A percentile compares a stretch with the other conserved stretches of the same genome.
Conservation (phyloP, 495 filamentous ascomycete genomes). For the Penicillium coffeae region DNA sequence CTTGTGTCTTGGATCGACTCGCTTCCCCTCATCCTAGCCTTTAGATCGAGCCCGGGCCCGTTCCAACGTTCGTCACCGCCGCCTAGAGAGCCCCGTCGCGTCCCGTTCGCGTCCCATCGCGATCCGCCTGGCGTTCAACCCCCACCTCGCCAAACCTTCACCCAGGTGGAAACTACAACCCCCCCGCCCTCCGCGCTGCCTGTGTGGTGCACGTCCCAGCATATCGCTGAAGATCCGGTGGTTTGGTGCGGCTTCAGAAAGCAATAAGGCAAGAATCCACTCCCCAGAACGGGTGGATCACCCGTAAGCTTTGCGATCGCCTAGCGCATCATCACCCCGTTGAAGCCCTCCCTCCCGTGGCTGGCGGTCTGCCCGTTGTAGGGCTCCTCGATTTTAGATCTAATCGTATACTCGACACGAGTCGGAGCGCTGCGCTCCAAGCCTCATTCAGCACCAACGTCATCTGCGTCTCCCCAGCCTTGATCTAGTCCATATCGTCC, state of each 20-base stretch:
- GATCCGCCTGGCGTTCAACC: conserved; percentile 2
- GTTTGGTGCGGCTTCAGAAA: conserved; percentile 7
- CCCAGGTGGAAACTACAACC: too few species aligned
- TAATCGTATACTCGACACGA: conserved; percentile 5
- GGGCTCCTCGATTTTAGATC: conserved; percentile 13
- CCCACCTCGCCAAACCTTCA: not conserved
- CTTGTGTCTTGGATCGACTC: conserved; percentile 9
- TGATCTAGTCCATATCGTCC: conserved; percentile 27
- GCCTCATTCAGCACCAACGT: conserved; percentile 28
- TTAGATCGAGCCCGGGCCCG: conserved; percentile 16
- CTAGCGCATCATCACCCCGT: conserved; percentile 6
- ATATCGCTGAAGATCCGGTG: conserved; percentile 13
- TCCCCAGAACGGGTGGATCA: conserved; percentile 12
- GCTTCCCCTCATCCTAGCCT: conserved; percentile 2
- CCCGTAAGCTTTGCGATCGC: conserved; percentile 16
- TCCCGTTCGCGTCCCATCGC: conserved; percentile 13
- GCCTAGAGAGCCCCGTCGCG: conserved; percentile 13
- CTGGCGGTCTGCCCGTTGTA: conserved; percentile 1
- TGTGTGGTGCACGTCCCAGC: not conserved
- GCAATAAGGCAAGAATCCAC: conserved; percentile 13
- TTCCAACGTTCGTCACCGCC: conserved; percentile 17
- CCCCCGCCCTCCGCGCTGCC: too few species aligned
- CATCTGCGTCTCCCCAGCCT: conserved; percentile 36
- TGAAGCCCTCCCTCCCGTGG: not conserved
- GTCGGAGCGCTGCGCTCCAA: conserved; percentile 12